These are phyloP conservation scores for Dothideomycetidae sp. DNA, from an alignment of 2,329 filamentous ascomycete genomes.

Conservation along the genomic window DNA sequence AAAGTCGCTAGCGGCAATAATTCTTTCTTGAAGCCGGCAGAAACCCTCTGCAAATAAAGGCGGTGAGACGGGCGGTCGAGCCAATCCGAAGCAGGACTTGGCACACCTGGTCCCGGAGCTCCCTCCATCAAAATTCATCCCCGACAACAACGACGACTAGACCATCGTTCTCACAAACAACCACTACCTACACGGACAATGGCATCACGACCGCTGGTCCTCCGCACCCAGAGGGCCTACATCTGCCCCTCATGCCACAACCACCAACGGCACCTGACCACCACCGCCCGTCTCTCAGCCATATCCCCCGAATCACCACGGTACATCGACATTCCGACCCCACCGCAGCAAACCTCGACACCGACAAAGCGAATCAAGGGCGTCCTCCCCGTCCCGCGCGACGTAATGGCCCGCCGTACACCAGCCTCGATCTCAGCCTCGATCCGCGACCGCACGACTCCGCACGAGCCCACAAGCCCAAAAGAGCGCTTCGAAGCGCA, in stretches of 20 bases:
- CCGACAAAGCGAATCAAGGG: constrained; percentile 47
- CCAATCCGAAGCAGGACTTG: constrained; percentile 4
- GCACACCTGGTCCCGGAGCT: not conserved
- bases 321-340: constrained; percentile 68
- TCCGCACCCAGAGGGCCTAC: constrained; percentile 20
- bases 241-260: constrained; percentile 23
- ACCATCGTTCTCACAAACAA: not conserved
- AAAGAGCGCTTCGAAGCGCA: constrained; percentile 52
- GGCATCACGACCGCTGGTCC: constrained; percentile 26
- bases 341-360: constrained; percentile 51
- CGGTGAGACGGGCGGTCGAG: not conserved
- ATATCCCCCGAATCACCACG: constrained; percentile 75
- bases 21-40: constrained; percentile 5
- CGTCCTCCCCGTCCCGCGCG: constrained; percentile 66
- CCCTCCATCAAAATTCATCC: constrained; percentile 1
- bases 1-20: constrained; percentile 1
- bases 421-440: constrained; percentile 13
- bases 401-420: constrained; percentile 47
- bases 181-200: constrained; percentile 18
- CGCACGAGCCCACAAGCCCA: not conserved
- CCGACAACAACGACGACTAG: not conserved
- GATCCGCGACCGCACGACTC: constrained; percentile 22
- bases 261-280: constrained; percentile 28
- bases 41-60: constrained; percentile 2
- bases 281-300: constrained; percentile 28